These are phyloP conservation scores for Colletotrichum sp. DNA, from an alignment of 2,329 filamentous ascomycete species.

Conservation along the genomic window DNA sequence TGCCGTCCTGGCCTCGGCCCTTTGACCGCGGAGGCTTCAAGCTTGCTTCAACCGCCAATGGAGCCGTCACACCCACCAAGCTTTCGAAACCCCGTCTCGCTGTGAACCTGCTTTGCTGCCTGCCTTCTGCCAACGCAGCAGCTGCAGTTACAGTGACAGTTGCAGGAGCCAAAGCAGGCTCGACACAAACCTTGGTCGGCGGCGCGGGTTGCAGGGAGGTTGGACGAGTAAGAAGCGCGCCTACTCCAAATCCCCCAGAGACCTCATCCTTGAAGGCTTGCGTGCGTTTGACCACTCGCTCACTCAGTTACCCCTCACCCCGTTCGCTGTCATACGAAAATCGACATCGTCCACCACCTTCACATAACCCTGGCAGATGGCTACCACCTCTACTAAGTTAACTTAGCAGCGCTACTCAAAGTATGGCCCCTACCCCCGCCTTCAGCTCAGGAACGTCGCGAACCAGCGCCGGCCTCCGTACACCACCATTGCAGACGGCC, in stretches of 20 bases:
- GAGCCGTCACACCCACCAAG: constrained; percentile 1
- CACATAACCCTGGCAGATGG: background rate
- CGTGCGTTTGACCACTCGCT: background rate
- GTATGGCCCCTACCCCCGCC: background rate
- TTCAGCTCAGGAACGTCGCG: constrained; percentile 20
- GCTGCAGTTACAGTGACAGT: background rate
- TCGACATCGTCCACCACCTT: background rate
- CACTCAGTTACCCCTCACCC: background rate
- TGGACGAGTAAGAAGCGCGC: constrained; percentile 21
- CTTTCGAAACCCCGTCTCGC: background rate
- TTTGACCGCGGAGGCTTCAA: background rate
- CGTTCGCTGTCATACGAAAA: background rate
- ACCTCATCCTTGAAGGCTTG: background rate
- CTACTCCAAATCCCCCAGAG: constrained; percentile 2
- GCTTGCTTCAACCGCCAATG: background rate
- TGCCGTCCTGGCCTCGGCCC: background rate
- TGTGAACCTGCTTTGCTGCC: background rate
- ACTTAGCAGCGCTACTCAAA: background rate
- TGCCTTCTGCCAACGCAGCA: constrained; percentile 6
- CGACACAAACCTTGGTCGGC: background rate
- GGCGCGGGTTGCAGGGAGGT: constrained; percentile 12
- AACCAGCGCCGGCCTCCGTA: constrained; percentile 10
- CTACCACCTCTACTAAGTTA: background rate
- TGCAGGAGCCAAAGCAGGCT: background rate
- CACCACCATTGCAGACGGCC: background rate